These are phyloP conservation scores for Uronychia setigera DNA, from an alignment of 73 alveolate species.

Conservation along the genomic window DNA sequence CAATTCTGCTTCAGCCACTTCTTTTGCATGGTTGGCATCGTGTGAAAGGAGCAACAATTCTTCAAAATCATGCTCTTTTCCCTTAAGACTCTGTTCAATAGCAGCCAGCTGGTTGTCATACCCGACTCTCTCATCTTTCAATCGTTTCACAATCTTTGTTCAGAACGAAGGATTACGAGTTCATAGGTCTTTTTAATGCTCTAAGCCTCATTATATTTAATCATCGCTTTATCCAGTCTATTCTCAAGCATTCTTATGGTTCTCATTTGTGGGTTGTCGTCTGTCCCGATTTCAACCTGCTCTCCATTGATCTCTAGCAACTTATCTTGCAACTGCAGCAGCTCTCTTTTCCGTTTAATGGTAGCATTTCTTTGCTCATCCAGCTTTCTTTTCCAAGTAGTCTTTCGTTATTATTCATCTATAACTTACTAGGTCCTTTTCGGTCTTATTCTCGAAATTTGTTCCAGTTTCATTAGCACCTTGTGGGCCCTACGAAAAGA, in stretches of 20 bases:
- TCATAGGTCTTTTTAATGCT: conserved; percentile 87
- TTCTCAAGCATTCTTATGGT: conserved; percentile 92
- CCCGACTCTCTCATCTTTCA: conserved; percentile 99
- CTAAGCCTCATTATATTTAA: conserved; percentile 90
- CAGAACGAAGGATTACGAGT: conserved; percentile 10
- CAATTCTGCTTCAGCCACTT: conserved; percentile 91
- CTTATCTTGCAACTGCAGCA: conserved; percentile 54
- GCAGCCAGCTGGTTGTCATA: conserved; percentile 99
- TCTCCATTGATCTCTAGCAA: conserved; percentile 48
- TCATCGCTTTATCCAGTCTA: conserved; percentile 88
- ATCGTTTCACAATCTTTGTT: conserved; percentile 74
- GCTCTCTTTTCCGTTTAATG: conserved; percentile 33
- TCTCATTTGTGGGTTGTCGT: conserved; percentile 91
- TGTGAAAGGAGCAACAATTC: conserved; percentile 96
- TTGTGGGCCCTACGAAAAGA: conserved; percentile 1
- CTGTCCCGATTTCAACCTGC: conserved; percentile 55
- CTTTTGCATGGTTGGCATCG: conserved; percentile 99
- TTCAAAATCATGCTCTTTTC: conserved; percentile 96
- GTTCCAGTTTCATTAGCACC: conserved; percentile 34
- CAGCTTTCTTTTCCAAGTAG: conserved; percentile 51
- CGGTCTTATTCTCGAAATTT: conserved; percentile 37
- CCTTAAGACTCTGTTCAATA: conserved; percentile 95
- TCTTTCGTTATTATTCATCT: not conserved
- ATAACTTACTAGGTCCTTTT: conserved; percentile 43
- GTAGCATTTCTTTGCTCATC: conserved; percentile 50